These are phyloP conservation scores for Pythium aristosporum DNA, from an alignment of 352 stramenopile species.

Conservation along the genomic window DNA sequence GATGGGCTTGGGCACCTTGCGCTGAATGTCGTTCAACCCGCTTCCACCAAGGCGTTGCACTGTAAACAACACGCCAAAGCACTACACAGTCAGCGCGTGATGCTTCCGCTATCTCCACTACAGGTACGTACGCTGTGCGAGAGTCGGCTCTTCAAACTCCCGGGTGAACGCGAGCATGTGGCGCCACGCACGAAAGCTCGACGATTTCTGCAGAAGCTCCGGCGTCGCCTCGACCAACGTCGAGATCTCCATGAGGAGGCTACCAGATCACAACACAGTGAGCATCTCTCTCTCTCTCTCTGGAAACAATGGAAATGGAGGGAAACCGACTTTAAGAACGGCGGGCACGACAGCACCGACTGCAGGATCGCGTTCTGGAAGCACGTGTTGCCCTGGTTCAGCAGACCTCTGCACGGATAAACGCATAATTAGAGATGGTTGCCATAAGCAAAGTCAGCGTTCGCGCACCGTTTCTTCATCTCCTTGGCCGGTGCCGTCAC, in stretches of 20 bases:
- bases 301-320: not conserved
- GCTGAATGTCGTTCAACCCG: constrained; percentile 33
- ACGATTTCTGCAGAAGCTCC: constrained; percentile 43
- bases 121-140: constrained; percentile 55
- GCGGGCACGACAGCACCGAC: constrained; percentile 72
- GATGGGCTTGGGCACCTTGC: constrained; percentile 66
- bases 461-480: constrained; percentile 77
- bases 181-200: constrained; percentile 67
- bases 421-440: not conserved
- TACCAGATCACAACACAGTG: constrained; percentile 17
- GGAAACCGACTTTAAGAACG: constrained; percentile 72
- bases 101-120: no score
- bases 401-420: constrained; percentile 42
- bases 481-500: constrained; percentile 65
- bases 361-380: constrained; percentile 90
- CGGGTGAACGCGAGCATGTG: constrained; percentile 80
- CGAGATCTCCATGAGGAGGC: constrained; percentile 70
- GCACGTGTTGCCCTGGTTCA: constrained; percentile 88
- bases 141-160: constrained; percentile 79
- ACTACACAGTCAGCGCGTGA: not conserved
- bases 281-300: not conserved
- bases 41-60: constrained; percentile 26
- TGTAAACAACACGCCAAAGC: not conserved
- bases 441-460: not conserved
- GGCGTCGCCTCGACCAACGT: constrained; percentile 37